phyloP scores from a whole-genome alignment of 139 green algal genomes.

The Chlamydomonas sp. region DNA sequence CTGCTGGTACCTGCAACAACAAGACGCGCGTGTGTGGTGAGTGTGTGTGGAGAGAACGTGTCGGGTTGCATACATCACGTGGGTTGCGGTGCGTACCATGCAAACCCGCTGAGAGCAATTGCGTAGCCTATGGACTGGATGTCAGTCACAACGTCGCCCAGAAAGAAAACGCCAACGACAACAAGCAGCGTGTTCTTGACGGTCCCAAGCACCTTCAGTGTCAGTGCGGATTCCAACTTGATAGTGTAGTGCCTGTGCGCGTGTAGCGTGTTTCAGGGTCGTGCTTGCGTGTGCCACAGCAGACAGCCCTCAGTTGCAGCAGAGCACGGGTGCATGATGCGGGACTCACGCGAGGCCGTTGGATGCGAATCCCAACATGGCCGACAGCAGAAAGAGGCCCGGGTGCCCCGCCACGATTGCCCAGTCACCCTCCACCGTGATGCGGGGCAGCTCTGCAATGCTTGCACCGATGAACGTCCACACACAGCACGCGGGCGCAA shows the following conservation, averaged over 20 bases:
- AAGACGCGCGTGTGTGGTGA: no score
- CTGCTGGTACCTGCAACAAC: no score
- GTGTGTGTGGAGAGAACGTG: no score
- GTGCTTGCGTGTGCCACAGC: no score
- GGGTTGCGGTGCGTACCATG: no score
- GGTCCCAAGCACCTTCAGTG: constrained; percentile 60
- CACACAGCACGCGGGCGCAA: constrained; percentile 71
- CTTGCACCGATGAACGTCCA: constrained; percentile 63
- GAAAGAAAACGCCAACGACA: constrained; percentile 57
- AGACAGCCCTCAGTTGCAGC: no score
- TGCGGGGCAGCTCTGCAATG: constrained; percentile 40
- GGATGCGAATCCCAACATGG: constrained; percentile 75
- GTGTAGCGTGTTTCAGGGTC: no score
- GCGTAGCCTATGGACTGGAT: no score
- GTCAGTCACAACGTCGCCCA: no score
- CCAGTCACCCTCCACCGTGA: constrained; percentile 36
- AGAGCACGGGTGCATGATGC: no score
- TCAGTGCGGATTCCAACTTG: constrained; percentile 61
- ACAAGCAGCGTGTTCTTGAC: constrained; percentile 84
- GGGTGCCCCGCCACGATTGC: constrained; percentile 24
- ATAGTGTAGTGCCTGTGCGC: constrained; percentile 85
- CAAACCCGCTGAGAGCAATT: no score
- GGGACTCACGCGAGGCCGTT: constrained; percentile 78
- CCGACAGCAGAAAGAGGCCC: constrained; percentile 51
- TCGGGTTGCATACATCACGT: no score